A percentile compares a stretch with the other conserved stretches of the same genome.
Conservation (phyloP, 2,329 filamentous ascomycete genomes). For the Beauveria asiatica region DNA sequence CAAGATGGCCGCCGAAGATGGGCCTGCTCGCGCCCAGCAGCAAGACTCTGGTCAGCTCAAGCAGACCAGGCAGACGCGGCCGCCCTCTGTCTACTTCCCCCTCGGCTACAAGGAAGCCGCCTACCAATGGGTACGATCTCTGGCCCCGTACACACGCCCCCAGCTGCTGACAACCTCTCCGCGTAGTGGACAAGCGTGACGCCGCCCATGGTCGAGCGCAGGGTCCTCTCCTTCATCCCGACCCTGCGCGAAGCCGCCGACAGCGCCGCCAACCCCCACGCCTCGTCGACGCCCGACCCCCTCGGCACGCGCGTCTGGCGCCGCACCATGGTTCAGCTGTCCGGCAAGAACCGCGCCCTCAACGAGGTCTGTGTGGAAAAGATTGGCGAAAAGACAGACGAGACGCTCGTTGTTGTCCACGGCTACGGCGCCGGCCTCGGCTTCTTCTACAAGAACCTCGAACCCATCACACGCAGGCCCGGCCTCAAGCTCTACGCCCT, state of each 20-base stretch:
- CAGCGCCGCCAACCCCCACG: slow-evolving; percentile 42
- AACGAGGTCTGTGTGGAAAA: slow-evolving; percentile 93
- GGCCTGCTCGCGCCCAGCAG: slow-evolving; percentile 17
- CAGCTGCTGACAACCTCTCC: slow-evolving; percentile 3
- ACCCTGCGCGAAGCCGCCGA: slow-evolving; percentile 70
- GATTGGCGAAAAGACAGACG: slow-evolving; percentile 66
- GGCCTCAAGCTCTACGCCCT: slow-evolving; percentile 89
- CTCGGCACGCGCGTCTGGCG: slow-evolving; percentile 81
- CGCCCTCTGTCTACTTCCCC: slow-evolving; percentile 55
- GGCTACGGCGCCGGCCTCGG: slow-evolving; percentile 93
- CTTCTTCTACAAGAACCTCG: slow-evolving; percentile 98
- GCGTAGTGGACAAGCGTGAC: slow-evolving; percentile 75
- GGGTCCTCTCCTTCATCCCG: slow-evolving; percentile 78
- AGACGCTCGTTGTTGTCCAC: slow-evolving; percentile 91
- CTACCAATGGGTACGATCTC: slow-evolving; percentile 65
- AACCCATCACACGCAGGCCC: slow-evolving; percentile 65
- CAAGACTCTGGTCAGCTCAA: slow-evolving; percentile 17
- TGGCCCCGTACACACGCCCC: not conserved
- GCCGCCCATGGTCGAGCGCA: slow-evolving; percentile 75
- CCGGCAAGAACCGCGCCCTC: slow-evolving; percentile 76
- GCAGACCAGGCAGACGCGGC: slow-evolving; percentile 22
- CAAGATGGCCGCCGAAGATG: slow-evolving; percentile 27
- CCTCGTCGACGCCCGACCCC: slow-evolving; percentile 55
- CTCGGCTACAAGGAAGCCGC: slow-evolving; percentile 87
- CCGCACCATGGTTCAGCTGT: slow-evolving; percentile 73